Evolutionary conservation across 371 early-diverging fungal genomes (phyloP).

Genomic region (Chytridium lagenaria): DNA sequence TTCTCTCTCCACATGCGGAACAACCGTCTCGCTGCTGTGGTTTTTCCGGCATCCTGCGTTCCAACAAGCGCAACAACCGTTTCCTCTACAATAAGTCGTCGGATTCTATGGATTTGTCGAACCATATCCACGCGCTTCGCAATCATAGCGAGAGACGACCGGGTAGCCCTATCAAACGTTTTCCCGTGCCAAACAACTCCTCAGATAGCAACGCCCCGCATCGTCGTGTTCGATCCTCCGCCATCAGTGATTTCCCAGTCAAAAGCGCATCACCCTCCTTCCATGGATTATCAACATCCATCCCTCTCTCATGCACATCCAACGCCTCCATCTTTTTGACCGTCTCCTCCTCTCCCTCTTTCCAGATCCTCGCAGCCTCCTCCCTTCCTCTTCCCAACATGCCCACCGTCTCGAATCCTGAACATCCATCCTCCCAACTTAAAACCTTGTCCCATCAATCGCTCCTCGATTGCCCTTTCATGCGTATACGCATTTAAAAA

Average conservation of each 20-base stretch:
- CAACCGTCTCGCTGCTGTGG: constrained; percentile 32
- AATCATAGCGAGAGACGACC: constrained; percentile 23
- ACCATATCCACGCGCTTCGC: constrained; percentile 37
- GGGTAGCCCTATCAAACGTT: constrained; percentile 34
- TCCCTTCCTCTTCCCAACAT: constrained; percentile 22
- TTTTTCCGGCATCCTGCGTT: constrained; percentile 39
- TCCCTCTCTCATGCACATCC: neutral
- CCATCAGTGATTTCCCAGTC: too few relatives aligned
- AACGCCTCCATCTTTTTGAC: neutral
- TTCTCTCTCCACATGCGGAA: constrained; percentile 38
- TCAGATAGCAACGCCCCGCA: constrained; percentile 26
- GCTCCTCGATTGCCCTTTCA: constrained; percentile 34
- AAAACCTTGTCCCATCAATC: constrained; percentile 25
- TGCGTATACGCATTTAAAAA: constrained; percentile 38
- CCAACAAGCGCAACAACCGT: constrained; percentile 39
- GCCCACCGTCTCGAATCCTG: constrained; percentile 24
- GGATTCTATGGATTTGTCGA: constrained; percentile 32
- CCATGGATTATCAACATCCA: constrained; percentile 1
- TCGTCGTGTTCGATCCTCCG: neutral
- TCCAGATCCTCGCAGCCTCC: neutral
- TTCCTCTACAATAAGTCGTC: constrained; percentile 36
- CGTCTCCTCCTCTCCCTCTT: neutral
- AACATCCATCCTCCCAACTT: neutral
- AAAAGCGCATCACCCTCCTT: neutral
- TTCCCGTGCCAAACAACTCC: constrained; percentile 31